Evolutionary conservation across 2,329 filamentous ascomycete species (phyloP).

Genomic region (Diaporthe aspalathi): DNA sequence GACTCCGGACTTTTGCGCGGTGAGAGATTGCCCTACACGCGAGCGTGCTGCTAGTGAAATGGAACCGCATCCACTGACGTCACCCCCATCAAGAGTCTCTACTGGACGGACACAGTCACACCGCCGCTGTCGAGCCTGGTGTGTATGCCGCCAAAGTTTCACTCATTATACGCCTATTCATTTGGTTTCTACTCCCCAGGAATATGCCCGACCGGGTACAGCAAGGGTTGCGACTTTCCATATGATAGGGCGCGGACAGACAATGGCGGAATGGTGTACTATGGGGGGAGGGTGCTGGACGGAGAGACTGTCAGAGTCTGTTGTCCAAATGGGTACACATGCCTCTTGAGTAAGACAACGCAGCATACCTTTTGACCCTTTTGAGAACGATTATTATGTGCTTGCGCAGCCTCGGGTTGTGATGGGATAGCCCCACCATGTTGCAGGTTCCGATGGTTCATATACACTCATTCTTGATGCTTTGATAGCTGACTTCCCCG

Average conservation of each 20-base stretch:
- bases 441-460: too few relatives aligned
- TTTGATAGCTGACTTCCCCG: too few relatives aligned
- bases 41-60: not conserved
- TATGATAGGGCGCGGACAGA: not conserved
- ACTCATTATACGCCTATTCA: slow-evolving; percentile 30
- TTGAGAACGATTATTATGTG: too few relatives aligned
- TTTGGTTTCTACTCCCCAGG: slow-evolving; percentile 40
- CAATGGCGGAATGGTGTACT: slow-evolving; percentile 1
- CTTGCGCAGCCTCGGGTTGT: too few relatives aligned
- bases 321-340: slow-evolving; percentile 20
- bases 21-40: not conserved
- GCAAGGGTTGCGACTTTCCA: slow-evolving; percentile 24
- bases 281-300: not conserved
- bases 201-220: slow-evolving; percentile 38
- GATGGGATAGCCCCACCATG: too few relatives aligned
- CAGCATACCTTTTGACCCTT: too few relatives aligned
- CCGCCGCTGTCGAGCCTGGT: slow-evolving; percentile 27
- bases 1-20: slow-evolving; percentile 32
- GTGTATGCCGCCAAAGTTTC: slow-evolving; percentile 31
- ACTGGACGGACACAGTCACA: slow-evolving; percentile 26
- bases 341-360: not conserved
- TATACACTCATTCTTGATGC: too few relatives aligned
- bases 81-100: slow-evolving; percentile 11
- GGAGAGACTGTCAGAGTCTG: slow-evolving; percentile 26
- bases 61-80: slow-evolving; percentile 15